Evolutionary conservation across 371 early-diverging fungal genomes (phyloP).

Genomic region (Batkoa obscura): DNA sequence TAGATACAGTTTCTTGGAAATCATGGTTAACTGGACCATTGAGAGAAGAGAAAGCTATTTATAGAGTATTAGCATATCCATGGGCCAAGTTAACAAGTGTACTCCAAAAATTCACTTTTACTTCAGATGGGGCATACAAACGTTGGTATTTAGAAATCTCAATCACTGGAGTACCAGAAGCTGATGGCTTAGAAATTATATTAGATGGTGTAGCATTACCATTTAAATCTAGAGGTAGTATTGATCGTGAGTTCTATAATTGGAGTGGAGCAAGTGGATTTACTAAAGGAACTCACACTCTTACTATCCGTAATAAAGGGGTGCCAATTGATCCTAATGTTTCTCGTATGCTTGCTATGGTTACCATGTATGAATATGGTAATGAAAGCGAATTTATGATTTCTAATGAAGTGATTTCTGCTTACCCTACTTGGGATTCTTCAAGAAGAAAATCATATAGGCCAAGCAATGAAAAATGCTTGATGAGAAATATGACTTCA

Average conservation of each 20-base stretch:
- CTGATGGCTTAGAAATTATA: constrained; percentile 13
- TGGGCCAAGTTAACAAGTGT: constrained; percentile 37
- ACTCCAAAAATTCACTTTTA: constrained; percentile 20
- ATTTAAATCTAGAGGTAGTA: constrained; percentile 21
- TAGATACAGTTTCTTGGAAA: constrained; percentile 16
- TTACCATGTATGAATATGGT: constrained; percentile 21
- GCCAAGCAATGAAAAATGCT: constrained; percentile 28
- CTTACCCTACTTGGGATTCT: constrained; percentile 23
- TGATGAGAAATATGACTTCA: constrained; percentile 39
- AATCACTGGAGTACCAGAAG: constrained; percentile 19
- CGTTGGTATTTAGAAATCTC: constrained; percentile 27
- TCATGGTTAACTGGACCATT: constrained; percentile 24
- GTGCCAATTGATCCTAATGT: constrained; percentile 14
- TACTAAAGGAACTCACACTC: constrained; percentile 16
- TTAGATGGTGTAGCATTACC: constrained; percentile 21
- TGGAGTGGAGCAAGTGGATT: constrained; percentile 14
- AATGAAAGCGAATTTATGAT: constrained; percentile 18
- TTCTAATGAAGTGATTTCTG: constrained; percentile 17
- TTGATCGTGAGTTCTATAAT: constrained; percentile 26
- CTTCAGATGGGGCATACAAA: constrained; percentile 18
- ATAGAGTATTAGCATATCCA: constrained; percentile 20
- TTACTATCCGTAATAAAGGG: constrained; percentile 10
- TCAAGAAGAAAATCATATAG: constrained; percentile 18
- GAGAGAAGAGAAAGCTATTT: constrained; percentile 13
- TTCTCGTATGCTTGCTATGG: constrained; percentile 20